Evolutionary conservation across 495 filamentous ascomycete genomes (phyloP).

Genomic region (Aspergillus funiculosus): DNA sequence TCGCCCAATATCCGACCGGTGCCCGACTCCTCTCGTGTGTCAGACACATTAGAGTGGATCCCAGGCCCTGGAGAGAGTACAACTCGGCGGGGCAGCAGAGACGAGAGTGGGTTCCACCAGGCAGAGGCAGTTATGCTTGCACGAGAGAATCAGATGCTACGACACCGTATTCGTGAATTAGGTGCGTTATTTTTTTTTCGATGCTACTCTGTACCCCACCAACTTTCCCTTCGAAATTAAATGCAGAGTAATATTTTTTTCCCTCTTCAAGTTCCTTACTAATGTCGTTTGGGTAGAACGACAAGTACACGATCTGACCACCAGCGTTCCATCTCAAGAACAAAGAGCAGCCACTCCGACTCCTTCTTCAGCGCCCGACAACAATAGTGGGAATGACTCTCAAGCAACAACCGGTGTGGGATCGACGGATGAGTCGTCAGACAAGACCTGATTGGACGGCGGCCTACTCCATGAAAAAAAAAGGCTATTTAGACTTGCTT

Average conservation of each 20-base stretch:
- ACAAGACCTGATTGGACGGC: constrained; percentile 22
- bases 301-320: constrained; percentile 31
- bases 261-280: constrained; percentile 4
- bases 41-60: constrained; percentile 28
- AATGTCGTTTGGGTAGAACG: constrained; percentile 25
- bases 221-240: background rate
- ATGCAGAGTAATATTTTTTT: too few species aligned
- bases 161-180: constrained; percentile 76
- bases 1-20: constrained; percentile 36
- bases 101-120: constrained; percentile 85
- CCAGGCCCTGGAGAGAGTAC: constrained; percentile 24
- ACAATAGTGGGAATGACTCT: constrained; percentile 21
- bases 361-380: constrained; percentile 14
- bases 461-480: background rate
- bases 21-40: constrained; percentile 22
- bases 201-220: background rate
- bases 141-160: constrained; percentile 92
- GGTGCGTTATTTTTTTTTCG: constrained; percentile 26
- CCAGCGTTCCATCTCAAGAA: constrained; percentile 11
- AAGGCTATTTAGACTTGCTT: constrained; percentile 1
- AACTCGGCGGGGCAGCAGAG: constrained; percentile 48
- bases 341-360: constrained; percentile 1
- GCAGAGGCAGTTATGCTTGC: constrained; percentile 82
- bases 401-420: constrained; percentile 13
- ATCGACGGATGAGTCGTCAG: constrained; percentile 22